A percentile compares a stretch with the other conserved stretches of the same genome.
These are phyloP conservation scores for Sporothrix pallida DNA, from an alignment of 2,329 filamentous ascomycete genomes.

Conservation along the genomic window DNA sequence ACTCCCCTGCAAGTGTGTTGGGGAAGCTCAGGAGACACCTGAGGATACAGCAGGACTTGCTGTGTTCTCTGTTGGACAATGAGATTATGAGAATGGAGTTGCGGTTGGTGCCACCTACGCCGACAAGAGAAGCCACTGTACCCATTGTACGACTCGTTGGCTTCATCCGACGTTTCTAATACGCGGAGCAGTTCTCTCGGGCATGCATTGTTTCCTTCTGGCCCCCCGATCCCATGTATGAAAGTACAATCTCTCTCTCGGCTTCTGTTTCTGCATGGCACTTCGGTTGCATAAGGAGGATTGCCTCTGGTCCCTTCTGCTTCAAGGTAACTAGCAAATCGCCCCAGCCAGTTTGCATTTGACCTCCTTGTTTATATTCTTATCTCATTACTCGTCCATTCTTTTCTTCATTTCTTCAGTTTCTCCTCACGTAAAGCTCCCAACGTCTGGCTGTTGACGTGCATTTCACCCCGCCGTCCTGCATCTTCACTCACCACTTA, in stretches of 20 bases:
- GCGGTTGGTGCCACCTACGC: constrained; percentile 11
- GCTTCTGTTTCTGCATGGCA: neutral
- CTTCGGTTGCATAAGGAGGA: neutral
- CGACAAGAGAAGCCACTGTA: constrained; percentile 10
- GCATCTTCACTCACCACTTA: neutral
- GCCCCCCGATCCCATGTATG: neutral
- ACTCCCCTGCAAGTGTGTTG: neutral
- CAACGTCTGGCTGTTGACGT: no score
- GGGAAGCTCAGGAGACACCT: neutral
- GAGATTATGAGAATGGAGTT: neutral
- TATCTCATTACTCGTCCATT: neutral
- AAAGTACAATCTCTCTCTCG: neutral
- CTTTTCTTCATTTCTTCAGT: neutral
- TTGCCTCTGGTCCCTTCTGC: neutral
- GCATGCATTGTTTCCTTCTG: neutral
- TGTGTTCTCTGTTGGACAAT: constrained; percentile 3
- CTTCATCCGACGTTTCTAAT: constrained; percentile 26
- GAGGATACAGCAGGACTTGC: no score
- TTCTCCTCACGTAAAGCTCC: no score
- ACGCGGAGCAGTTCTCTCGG: constrained; percentile 19
- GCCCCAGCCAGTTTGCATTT: neutral
- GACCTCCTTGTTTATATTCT: neutral
- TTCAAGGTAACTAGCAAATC: constrained; percentile 1
- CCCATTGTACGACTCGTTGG: constrained; percentile 23
- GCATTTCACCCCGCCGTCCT: neutral